Conservation (phyloP, 225 moss, liverwort and hornwort genomes). For the Bryum argenteum region DNA sequence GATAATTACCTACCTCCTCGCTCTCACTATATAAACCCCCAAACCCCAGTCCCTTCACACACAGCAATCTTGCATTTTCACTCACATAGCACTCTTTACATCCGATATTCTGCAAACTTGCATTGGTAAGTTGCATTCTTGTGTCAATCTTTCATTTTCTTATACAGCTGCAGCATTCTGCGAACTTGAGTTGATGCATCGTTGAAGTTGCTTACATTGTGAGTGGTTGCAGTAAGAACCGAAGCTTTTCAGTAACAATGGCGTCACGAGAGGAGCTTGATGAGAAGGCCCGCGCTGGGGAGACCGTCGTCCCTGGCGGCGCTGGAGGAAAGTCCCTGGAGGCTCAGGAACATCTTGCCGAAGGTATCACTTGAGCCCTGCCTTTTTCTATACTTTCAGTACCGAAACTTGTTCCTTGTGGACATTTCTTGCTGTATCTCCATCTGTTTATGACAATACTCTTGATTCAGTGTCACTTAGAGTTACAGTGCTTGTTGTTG, state of each 20-base stretch:
- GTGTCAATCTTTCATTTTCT: too few relatives aligned
- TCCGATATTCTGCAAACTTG: neutral
- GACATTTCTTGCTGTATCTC: neutral
- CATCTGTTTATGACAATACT: too few relatives aligned
- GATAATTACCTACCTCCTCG: neutral
- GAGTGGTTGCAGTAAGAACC: neutral
- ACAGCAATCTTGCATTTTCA: too few relatives aligned
- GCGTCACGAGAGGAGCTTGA: slow-evolving; percentile 28
- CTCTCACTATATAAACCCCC: neutral
- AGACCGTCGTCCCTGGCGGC: slow-evolving; percentile 51
- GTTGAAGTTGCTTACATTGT: too few relatives aligned
- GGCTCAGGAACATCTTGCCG: slow-evolving; percentile 45
- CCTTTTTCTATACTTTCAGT: too few relatives aligned
- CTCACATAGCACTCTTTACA: neutral
- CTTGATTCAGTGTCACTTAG: too few relatives aligned
- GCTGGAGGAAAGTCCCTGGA: slow-evolving; percentile 47
- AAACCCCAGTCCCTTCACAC: neutral
- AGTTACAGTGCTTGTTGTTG: too few relatives aligned
- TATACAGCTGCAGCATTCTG: too few relatives aligned
- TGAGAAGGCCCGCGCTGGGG: slow-evolving; percentile 32
- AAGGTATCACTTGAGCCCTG: slow-evolving; percentile 10
- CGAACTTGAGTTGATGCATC: too few relatives aligned
- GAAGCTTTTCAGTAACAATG: neutral
- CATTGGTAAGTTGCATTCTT: slow-evolving; percentile 13
- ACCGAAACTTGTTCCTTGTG: too few relatives aligned